Evolutionary conservation across 495 filamentous ascomycete genomes (phyloP).

Genomic region (Penicillium bovifimosum): DNA sequence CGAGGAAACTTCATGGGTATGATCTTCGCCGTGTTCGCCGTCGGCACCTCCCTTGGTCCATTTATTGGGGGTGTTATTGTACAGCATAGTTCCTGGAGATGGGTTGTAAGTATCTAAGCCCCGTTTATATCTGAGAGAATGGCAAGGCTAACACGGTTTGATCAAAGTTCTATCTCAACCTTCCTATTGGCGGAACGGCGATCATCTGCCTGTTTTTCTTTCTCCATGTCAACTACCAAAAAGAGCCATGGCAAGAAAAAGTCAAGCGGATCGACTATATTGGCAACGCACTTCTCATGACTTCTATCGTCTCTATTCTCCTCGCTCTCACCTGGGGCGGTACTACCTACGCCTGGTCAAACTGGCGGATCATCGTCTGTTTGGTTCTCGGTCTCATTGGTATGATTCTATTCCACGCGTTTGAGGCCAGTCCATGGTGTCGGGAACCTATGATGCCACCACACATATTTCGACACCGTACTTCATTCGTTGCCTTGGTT

Average conservation of each 20-base stretch:
- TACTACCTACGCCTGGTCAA: slow-evolving; percentile 44
- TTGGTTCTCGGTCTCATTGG: slow-evolving; percentile 21
- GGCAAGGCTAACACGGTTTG: no score
- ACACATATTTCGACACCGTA: no score
- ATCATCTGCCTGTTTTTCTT: no score
- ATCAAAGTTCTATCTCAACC: no score
- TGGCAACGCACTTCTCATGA: slow-evolving; percentile 45
- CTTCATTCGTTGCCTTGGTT: background rate
- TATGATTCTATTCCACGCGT: slow-evolving; percentile 7
- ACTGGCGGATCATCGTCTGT: slow-evolving; percentile 38
- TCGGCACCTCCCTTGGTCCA: slow-evolving; percentile 27
- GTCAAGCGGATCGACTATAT: slow-evolving; percentile 45
- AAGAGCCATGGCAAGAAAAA: slow-evolving; percentile 7
- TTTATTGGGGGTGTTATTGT: slow-evolving; percentile 20
- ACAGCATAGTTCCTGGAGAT: background rate
- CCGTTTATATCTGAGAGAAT: no score
- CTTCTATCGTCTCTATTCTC: slow-evolving; percentile 38
- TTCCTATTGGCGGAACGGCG: no score
- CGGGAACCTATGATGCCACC: no score
- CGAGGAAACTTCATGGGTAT: slow-evolving; percentile 26
- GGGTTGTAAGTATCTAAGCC: no score
- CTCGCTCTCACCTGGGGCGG: slow-evolving; percentile 49
- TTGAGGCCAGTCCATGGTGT: background rate
- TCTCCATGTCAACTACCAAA: no score
- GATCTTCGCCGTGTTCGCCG: slow-evolving; percentile 8